Evolutionary conservation across 768 basidiomycete species (phyloP), one percentile per base, ranked within the genome.

Genomic region (Phallus indusiatus): DNA sequence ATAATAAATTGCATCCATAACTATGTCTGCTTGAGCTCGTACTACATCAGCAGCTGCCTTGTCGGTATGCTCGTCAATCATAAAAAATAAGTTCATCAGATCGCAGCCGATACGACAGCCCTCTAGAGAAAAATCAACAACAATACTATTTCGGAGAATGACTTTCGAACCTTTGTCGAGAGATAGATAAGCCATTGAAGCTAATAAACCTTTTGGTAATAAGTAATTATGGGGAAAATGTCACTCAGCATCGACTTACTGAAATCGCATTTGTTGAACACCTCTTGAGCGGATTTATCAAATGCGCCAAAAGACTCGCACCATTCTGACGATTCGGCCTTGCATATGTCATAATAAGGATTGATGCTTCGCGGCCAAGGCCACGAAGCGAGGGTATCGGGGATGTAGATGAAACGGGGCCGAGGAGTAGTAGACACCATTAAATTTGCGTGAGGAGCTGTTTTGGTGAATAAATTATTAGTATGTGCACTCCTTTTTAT

Each of bases 51-150:
- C 69, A 24, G 69, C 61, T 0, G 69, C 69, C 16, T 73, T 67
- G 66, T 83, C 81, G 6, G 78, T 75, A 60, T 76, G 73, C 63
- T 80, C 77, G 63, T 83, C 81, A 63, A 76, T 71, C 37, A 81
- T 57, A 62, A 78, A 81, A 63, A 79, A 73, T 8, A 80, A 61
- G 42, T 77, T 74, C 77, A 82, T 80, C 53, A 81, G 66, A 58
- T 81, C 80, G 55, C 79, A 78, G 7, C 69, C 73, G 11, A 72
- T 68, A 14, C 76, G 70, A 20, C 42, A 65, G 48, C 63, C 69
- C 33, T 66, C 71, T 70, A 63, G 12, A 14, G 42, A 42, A 42
- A 42, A 42, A n/a, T n/a, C 4, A 42, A 42, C 5, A 42, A 42
- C 12, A 10, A 50, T 16, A 33, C 34, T 21, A 34, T n/a, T 47